phyloP scores from a whole-genome alignment of 2,329 filamentous ascomycete genomes.

The Fusarium proliferatum region DNA sequence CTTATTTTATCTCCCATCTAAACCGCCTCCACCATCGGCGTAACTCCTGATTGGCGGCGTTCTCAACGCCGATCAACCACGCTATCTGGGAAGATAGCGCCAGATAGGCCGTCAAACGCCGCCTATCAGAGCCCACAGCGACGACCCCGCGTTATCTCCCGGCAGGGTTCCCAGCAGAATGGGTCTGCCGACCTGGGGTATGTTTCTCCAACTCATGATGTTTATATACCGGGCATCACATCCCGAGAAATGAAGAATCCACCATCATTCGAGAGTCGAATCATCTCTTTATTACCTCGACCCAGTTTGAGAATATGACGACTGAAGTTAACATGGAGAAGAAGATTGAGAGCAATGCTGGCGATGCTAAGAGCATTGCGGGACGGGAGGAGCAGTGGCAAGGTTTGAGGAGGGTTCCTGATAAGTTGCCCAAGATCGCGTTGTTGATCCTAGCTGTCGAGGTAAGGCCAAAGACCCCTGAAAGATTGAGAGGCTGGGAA shows the following conservation, averaged over 20 bases:
- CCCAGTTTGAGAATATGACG: too few relatives aligned
- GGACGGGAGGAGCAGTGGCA: background rate
- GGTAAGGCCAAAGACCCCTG: too few relatives aligned
- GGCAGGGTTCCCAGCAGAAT: background rate
- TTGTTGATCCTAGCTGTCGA: background rate
- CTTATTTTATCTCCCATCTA: background rate
- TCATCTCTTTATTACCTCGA: fast-evolving
- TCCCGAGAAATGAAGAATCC: background rate
- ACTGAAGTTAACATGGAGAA: background rate
- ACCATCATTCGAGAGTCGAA: background rate
- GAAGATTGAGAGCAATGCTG: background rate
- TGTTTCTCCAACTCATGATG: background rate
- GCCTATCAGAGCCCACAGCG: background rate
- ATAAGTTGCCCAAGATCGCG: background rate
- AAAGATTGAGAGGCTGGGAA: too few relatives aligned
- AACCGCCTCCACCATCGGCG: background rate
- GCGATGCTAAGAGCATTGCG: background rate
- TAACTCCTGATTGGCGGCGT: conserved; percentile 1
- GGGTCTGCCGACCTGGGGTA: conserved; percentile 1
- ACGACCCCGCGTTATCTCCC: conserved; percentile 8
- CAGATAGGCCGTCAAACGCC: conserved; percentile 4
- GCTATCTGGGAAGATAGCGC: background rate
- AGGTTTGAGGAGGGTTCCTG: conserved; percentile 1
- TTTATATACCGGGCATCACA: background rate
- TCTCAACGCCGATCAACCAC: background rate